Conservation (phyloP, 2,329 filamentous ascomycete species). For the Colletotrichum sp. region DNA sequence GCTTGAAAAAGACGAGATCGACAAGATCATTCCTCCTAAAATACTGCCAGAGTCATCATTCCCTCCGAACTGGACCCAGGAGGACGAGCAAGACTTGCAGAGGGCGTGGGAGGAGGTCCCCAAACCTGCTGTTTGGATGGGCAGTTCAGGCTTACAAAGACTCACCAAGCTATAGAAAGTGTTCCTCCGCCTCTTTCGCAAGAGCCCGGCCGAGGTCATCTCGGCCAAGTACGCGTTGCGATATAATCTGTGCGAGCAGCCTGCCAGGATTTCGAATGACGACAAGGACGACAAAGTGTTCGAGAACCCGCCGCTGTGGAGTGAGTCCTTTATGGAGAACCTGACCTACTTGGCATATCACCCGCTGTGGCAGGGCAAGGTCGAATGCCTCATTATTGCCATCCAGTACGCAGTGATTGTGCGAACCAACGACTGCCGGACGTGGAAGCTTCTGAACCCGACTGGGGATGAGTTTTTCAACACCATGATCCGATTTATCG, state of each 20-base stretch:
- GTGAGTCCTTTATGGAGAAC: rapidly evolving
- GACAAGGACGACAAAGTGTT: no score
- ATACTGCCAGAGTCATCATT: no score
- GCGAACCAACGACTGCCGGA: background rate
- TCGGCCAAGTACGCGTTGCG: background rate
- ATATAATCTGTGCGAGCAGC: background rate
- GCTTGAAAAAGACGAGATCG: no score
- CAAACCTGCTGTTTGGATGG: no score
- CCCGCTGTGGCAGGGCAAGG: background rate
- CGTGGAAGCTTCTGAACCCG: background rate
- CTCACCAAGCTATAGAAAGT: background rate
- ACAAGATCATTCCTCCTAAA: no score
- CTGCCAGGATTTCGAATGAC: no score
- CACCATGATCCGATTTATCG: background rate
- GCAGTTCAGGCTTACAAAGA: no score
- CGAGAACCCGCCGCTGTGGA: background rate
- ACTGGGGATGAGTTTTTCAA: background rate
- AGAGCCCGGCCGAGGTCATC: background rate
- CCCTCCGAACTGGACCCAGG: no score
- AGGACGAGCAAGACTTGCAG: background rate
- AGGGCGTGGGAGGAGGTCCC: background rate
- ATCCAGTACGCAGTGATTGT: background rate
- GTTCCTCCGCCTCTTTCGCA: background rate
- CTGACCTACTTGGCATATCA: background rate
- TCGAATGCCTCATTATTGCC: background rate